A percentile compares a stretch with the other conserved stretches of the same genome.
Conservation (phyloP, 306 rosid genomes). For the Coriaria nepalensis region DNA sequence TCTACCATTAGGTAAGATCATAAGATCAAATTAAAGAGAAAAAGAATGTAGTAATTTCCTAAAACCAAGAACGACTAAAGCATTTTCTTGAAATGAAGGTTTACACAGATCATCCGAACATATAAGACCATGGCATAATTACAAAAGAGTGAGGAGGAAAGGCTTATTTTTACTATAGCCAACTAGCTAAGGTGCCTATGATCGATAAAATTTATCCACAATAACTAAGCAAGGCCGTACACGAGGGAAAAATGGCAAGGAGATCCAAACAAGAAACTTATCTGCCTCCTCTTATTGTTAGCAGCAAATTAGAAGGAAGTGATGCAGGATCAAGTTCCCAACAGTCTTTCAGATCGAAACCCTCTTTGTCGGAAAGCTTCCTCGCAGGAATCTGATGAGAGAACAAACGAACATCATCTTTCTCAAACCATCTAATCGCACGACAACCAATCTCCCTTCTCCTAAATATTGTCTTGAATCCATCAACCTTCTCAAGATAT, state of each 20-base stretch:
- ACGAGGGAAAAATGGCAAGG: neutral
- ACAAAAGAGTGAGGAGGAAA: too few relatives aligned
- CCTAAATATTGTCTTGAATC: constrained; percentile 68
- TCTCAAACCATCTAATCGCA: constrained; percentile 53
- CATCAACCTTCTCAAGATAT: constrained; percentile 81
- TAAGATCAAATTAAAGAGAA: too few relatives aligned
- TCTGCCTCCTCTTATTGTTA: constrained; percentile 21
- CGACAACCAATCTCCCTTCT: constrained; percentile 57
- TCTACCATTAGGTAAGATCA: too few relatives aligned
- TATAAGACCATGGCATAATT: too few relatives aligned
- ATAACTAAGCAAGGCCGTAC: too few relatives aligned
- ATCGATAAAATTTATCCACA: too few relatives aligned
- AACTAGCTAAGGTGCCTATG: too few relatives aligned
- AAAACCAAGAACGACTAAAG: too few relatives aligned
- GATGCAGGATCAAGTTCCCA: constrained; percentile 99
- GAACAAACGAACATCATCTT: constrained; percentile 34
- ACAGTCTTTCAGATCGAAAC: constrained; percentile 48
- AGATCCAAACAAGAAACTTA: constrained; percentile 5
- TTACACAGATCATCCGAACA: too few relatives aligned
- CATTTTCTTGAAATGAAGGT: too few relatives aligned
- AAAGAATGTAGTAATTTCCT: too few relatives aligned
- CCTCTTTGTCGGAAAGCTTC: constrained; percentile 47
- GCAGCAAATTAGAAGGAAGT: constrained; percentile 69
- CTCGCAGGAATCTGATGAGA: constrained; percentile 86
- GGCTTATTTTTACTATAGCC: too few relatives aligned